Conservation (phyloP, 495 filamentous ascomycete species). For the Trichocladium uniseriatum region DNA sequence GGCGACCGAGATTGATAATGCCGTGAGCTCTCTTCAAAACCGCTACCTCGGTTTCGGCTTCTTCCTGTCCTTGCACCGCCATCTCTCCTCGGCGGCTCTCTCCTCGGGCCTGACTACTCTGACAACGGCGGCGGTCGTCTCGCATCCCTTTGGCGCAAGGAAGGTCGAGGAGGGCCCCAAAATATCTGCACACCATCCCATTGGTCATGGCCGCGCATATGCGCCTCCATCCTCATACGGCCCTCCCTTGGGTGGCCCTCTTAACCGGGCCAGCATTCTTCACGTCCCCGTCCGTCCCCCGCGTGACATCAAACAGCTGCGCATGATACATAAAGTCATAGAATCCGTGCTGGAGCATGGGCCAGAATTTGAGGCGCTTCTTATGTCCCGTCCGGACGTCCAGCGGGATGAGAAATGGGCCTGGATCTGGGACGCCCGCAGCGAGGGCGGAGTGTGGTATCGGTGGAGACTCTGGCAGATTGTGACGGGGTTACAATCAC, state of each 20-base stretch:
- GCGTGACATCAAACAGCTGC: constrained; percentile 66
- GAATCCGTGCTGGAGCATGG: constrained; percentile 71
- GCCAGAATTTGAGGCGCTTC: constrained; percentile 81
- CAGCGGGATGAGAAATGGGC: constrained; percentile 82
- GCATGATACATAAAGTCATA: constrained; percentile 79
- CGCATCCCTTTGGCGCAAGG: constrained; percentile 80
- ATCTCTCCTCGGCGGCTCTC: constrained; percentile 75
- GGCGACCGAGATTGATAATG: constrained; percentile 72
- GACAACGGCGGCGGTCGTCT: constrained; percentile 41
- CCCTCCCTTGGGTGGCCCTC: constrained; percentile 32
- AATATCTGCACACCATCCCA: constrained; percentile 49
- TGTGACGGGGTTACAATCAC: constrained; percentile 46
- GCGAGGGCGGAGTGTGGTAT: constrained; percentile 73
- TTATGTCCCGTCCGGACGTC: constrained; percentile 77
- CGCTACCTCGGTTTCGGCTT: constrained; percentile 82
- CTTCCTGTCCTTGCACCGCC: constrained; percentile 68
- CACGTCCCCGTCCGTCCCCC: constrained; percentile 71
- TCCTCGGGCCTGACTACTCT: constrained; percentile 45
- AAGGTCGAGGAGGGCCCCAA: constrained; percentile 42
- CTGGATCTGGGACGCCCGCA: constrained; percentile 86
- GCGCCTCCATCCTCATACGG: constrained; percentile 70
- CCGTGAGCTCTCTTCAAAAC: constrained; percentile 70
- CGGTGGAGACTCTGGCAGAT: constrained; percentile 85
- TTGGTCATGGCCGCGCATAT: constrained; percentile 59
- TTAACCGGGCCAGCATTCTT: constrained; percentile 40